These are phyloP conservation scores for Mycosarcoma mackinlayi DNA, from an alignment of 1,284 basidiomycete genomes.

Conservation along the genomic window DNA sequence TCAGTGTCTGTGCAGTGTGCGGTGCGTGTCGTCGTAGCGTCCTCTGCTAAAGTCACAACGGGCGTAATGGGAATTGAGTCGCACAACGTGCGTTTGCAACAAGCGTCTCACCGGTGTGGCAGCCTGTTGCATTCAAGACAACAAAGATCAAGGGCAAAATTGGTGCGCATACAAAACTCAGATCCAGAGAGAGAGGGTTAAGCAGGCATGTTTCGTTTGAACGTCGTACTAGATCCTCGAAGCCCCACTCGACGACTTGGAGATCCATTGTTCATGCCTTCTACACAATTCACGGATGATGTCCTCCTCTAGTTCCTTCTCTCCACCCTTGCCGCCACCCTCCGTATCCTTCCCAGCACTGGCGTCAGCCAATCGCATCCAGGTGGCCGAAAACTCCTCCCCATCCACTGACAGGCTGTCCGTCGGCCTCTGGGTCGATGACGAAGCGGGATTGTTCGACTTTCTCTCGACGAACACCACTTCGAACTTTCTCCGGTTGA, in stretches of 20 bases:
- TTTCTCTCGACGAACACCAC: conserved; percentile 82
- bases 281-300: conserved; percentile 81
- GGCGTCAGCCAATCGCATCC: conserved; percentile 75
- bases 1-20: too few species aligned
- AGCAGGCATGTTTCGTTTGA: neutral
- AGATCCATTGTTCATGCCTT: conserved; percentile 80
- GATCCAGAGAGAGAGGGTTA: too few species aligned
- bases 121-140: too few species aligned
- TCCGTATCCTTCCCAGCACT: neutral
- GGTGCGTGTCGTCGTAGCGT: too few species aligned
- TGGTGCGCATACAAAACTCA: too few species aligned
- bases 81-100: too few species aligned
- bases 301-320: conserved; percentile 84
- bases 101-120: too few species aligned
- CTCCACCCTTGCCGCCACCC: conserved; percentile 62
- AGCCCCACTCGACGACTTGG: conserved; percentile 5
- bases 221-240: conserved; percentile 10
- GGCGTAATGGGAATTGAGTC: too few species aligned
- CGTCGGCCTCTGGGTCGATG: neutral
- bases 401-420: conserved; percentile 14
- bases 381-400: conserved; percentile 74
- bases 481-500: conserved; percentile 86
- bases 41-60: too few species aligned
- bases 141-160: too few species aligned
- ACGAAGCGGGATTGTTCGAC: neutral